A percentile compares a stretch with the other conserved stretches of the same genome.
Evolutionary conservation across 768 basidiomycete genomes (phyloP).

Genomic region (Termitomyces sp.): DNA sequence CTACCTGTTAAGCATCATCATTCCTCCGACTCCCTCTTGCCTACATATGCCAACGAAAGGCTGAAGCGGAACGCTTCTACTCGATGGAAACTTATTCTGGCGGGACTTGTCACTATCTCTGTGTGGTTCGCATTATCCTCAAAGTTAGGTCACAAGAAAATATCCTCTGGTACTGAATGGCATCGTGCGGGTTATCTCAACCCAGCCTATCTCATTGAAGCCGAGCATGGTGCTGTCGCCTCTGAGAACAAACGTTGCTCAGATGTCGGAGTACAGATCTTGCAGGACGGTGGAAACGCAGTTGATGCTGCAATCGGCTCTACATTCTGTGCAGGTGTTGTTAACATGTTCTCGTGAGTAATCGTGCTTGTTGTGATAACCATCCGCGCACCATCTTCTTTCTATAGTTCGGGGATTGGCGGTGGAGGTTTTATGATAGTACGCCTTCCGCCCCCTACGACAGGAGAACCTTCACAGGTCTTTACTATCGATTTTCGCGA

Average conservation of each 20-base stretch:
- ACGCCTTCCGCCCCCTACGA: slow-evolving; percentile 56
- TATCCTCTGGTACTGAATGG: not conserved
- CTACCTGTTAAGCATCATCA: not conserved
- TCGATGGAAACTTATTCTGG: slow-evolving; percentile 5
- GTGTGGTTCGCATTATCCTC: not conserved
- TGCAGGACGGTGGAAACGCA: slow-evolving; percentile 86
- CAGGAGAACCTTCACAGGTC: slow-evolving; percentile 47
- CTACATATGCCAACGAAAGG: not conserved
- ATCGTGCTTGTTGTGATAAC: not conserved
- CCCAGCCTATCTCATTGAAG: slow-evolving; percentile 47
- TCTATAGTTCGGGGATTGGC: slow-evolving; percentile 70
- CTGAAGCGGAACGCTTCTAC: not conserved
- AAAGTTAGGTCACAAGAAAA: not conserved
- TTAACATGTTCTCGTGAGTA: slow-evolving; percentile 87
- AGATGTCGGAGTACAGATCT: slow-evolving; percentile 68
- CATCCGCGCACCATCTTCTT: not conserved
- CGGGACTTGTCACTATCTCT: slow-evolving; percentile 1
- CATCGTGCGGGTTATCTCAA: slow-evolving; percentile 23
- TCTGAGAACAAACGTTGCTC: slow-evolving; percentile 86
- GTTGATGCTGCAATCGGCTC: slow-evolving; percentile 83
- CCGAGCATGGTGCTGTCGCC: slow-evolving; percentile 80
- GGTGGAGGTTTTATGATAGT: slow-evolving; percentile 87
- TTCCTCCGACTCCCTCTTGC: slow-evolving; percentile 1
- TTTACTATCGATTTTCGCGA: slow-evolving; percentile 87
- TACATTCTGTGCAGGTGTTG: slow-evolving; percentile 73